These are phyloP conservation scores for Aspergillus steynii DNA, from an alignment of 495 filamentous ascomycete species.

Conservation along the genomic window DNA sequence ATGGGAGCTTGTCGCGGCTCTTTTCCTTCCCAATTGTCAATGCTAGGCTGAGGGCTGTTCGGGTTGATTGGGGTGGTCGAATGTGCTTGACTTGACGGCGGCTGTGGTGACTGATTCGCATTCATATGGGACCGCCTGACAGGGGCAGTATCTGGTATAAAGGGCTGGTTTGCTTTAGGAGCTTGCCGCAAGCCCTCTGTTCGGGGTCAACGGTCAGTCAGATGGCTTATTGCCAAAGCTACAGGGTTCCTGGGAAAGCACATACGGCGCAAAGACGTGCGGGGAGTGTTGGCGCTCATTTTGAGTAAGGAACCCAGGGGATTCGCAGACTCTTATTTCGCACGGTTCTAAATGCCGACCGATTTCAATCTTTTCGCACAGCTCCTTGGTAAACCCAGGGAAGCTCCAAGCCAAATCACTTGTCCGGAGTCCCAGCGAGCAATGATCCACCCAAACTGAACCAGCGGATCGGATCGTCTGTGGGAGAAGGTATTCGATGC, in stretches of 20 bases:
- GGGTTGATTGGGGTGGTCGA: constrained; percentile 34
- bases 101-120: constrained; percentile 38
- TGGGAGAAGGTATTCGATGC: not conserved
- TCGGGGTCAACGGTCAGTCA: constrained; percentile 18
- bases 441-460: not conserved
- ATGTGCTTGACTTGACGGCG: constrained; percentile 26
- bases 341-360: not conserved
- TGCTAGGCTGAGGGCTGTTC: constrained; percentile 28
- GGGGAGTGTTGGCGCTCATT: constrained; percentile 29
- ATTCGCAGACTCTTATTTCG: not conserved
- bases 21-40: constrained; percentile 43
- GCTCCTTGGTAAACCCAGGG: not conserved
- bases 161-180: constrained; percentile 48
- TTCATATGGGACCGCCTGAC: constrained; percentile 40
- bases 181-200: constrained; percentile 51
- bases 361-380: not conserved
- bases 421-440: not conserved
- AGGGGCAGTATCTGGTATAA: constrained; percentile 46
- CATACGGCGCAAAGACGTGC: constrained; percentile 33
- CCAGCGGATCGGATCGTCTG: not conserved
- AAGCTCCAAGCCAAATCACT: not conserved
- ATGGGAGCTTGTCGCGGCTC: constrained; percentile 38
- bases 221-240: not conserved
- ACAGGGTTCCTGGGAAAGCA: not conserved
- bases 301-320: constrained; percentile 10